Conservation (phyloP, 768 basidiomycete genomes). For the Leccinum disarticulatum region DNA sequence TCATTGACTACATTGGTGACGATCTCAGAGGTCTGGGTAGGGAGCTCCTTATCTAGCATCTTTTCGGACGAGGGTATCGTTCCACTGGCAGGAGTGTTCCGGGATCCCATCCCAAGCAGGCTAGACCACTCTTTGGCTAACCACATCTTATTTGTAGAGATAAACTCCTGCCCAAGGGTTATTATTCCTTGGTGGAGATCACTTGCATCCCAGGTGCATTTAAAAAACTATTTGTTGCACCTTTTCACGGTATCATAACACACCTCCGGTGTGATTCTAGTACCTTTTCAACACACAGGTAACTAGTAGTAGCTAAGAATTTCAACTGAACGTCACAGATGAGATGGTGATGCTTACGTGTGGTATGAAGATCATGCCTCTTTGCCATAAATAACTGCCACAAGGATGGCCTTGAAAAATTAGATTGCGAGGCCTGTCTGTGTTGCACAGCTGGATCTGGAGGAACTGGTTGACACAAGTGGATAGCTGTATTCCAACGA, state of each 20-base stretch:
- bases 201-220: slow-evolving; percentile 6
- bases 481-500: slow-evolving; percentile 2
- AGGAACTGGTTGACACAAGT: slow-evolving; percentile 2
- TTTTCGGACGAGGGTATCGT: neutral
- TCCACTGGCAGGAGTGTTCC: neutral
- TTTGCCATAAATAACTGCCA: neutral
- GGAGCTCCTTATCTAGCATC: neutral
- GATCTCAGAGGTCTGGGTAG: neutral
- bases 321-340: neutral
- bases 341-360: neutral
- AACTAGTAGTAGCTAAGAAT: neutral
- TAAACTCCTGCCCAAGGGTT: slow-evolving; percentile 8
- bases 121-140: slow-evolving; percentile 6
- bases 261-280: neutral
- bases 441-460: slow-evolving; percentile 6
- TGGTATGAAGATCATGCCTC: neutral
- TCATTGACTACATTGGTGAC: neutral
- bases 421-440: neutral
- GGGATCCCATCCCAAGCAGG: neutral
- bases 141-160: slow-evolving; percentile 5
- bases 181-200: slow-evolving; percentile 7
- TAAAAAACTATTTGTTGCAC: neutral
- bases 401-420: slow-evolving; percentile 8
- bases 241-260: neutral
- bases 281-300: neutral